Base-by-base conservation (phyloP, 805 yeast genomes). In the Wickerhamia fluorescens region DNA sequence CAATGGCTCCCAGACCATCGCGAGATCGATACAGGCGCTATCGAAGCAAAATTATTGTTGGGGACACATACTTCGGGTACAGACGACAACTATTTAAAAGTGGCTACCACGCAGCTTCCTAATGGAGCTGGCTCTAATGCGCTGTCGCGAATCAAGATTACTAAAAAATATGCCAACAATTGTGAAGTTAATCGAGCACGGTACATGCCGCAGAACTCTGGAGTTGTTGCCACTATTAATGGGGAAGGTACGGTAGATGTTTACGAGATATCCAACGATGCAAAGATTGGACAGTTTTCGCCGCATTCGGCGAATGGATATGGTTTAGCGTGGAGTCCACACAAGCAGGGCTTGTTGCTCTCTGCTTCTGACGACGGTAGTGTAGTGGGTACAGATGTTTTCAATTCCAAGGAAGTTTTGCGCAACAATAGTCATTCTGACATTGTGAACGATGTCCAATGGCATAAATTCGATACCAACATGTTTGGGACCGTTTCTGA, bases 41-140 rank as follows among this genome's bases (percentile, higher is more conserved):
- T 64, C 8, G 64, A 66, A 15, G 68, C 80, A 37, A 68, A 71
- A 30, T 42, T 83, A 33, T 44, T 82, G 7, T 47, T 82, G 13
- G 86, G 88, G 3, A 81, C 94, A 0, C 84, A 80, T 45, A 78
- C 89, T 0, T 72, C 83, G 1, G 84, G 79, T 4, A 76, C 71
- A 29, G 88, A 76, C 35, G 62, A 61, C 1, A 74, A 83, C 44
- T 78, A 70, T 47, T 53, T 83, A 37, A 82, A 82, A 44, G 55
- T 81, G 19, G 84, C 83, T 0, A 51, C 73, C 1, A 71, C 83
- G 3, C 71, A 71, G 24, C 41, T 79, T 18, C 85, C 89, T 2
- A 14, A 42, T 1, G 51, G 45, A n/a, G 49, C 47, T 7, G 30
- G 49, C 35, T 38, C 52, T 4, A 14, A 23, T 15, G 24, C 28